A percentile compares a stretch with the other conserved stretches of the same genome.
Evolutionary conservation across 2,329 filamentous ascomycete species (phyloP).

Genomic region (Xylaria sp.): DNA sequence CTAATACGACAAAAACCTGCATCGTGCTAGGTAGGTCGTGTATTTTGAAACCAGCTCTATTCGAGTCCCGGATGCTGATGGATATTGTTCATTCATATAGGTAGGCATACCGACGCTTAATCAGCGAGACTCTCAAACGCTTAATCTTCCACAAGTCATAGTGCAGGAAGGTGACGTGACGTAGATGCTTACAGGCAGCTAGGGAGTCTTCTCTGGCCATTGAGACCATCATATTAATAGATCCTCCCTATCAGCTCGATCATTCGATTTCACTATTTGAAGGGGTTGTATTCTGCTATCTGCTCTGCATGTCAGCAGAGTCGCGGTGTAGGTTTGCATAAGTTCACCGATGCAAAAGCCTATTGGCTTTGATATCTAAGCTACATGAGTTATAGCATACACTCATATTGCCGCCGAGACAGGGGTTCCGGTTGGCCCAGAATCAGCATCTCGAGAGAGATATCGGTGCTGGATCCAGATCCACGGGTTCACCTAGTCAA

Average conservation of each 20-base stretch:
- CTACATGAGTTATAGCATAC: slow-evolving; percentile 18
- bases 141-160: background rate
- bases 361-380: slow-evolving; percentile 1
- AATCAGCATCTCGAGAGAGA: background rate
- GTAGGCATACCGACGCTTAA: background rate
- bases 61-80: background rate
- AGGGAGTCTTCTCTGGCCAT: slow-evolving; percentile 1
- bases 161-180: background rate
- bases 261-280: slow-evolving; percentile 1
- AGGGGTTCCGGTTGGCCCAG: slow-evolving; percentile 16
- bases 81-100: background rate
- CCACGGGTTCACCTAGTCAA: slow-evolving; percentile 23
- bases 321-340: slow-evolving; percentile 28
- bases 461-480: slow-evolving; percentile 24
- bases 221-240: slow-evolving; percentile 16
- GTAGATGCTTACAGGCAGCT: background rate
- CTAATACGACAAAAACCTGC: background rate
- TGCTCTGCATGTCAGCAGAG: slow-evolving; percentile 32
- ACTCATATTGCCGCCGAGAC: slow-evolving; percentile 5
- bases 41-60: background rate
- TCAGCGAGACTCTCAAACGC: background rate
- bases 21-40: background rate
- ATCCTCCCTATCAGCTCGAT: slow-evolving; percentile 1
- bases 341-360: slow-evolving; percentile 2
- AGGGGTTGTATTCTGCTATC: slow-evolving; percentile 32